Evolutionary conservation across 2,329 filamentous ascomycete genomes (phyloP).

Genomic region (Alternaria solani): DNA sequence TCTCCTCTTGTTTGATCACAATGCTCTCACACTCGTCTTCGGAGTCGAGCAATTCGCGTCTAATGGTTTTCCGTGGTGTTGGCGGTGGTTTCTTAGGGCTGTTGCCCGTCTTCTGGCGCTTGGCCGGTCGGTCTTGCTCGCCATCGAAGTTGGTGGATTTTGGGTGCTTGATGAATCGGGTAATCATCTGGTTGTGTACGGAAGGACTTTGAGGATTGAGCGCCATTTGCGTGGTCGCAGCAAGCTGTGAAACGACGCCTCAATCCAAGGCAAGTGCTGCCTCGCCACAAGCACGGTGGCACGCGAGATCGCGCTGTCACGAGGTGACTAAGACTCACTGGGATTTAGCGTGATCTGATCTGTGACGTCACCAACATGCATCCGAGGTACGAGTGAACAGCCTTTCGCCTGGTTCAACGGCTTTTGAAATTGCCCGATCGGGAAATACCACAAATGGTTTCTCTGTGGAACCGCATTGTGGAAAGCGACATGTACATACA

Average conservation of each 20-base stretch:
- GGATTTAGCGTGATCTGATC: background rate
- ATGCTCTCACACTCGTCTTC: conserved; percentile 52
- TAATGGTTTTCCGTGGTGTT: conserved; percentile 32
- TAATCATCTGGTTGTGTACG: conserved; percentile 59
- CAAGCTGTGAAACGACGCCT: conserved; percentile 12
- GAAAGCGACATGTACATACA: background rate
- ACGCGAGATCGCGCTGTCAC: conserved; percentile 32
- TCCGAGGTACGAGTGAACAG: background rate
- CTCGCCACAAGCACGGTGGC: conserved; percentile 11
- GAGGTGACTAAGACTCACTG: conserved; percentile 12
- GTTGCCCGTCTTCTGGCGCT: conserved; percentile 51
- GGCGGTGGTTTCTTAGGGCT: conserved; percentile 28
- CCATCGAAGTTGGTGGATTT: conserved; percentile 56
- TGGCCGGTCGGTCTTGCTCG: conserved; percentile 51
- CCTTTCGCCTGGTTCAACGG: background rate
- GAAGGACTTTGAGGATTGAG: conserved; percentile 53
- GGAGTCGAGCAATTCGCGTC: conserved; percentile 51
- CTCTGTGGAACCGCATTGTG: background rate
- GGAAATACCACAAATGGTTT: background rate
- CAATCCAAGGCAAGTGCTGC: conserved; percentile 7
- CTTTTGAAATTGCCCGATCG: background rate
- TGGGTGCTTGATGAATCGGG: conserved; percentile 54
- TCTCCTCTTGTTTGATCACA: conserved; percentile 31
- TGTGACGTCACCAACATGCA: conserved; percentile 2
- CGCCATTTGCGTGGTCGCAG: conserved; percentile 34